Evolutionary conservation across 345 rosid species (phyloP), one percentile per base, ranked within the genome.

Genomic region (Garcia nutans): DNA sequence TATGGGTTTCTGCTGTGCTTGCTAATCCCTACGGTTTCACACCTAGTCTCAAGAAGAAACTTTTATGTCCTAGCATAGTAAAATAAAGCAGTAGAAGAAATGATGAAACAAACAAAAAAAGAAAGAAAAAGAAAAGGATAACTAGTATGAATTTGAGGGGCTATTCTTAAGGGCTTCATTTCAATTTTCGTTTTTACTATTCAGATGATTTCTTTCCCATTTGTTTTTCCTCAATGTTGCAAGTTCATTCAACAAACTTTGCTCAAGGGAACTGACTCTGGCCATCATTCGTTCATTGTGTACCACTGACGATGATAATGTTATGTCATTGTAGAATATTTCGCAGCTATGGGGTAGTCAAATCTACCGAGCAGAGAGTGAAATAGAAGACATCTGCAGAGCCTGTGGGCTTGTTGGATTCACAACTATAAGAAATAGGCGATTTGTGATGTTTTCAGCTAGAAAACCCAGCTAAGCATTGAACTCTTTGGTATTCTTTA

Each of bases 331-430:
- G 50, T 69, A 93, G 99, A 88, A 70, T 68, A 2, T 85, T 0
- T 68, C 81, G 79, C 87, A 82, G 82, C 63, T 85, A 68, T 79
- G 91, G 20, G 92, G 99, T 65, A 28, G 71, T 77, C 86, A 86
- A 42, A 3, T 80, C 22, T 89, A 88, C 85, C 73, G 82, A n/a
- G 78, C 82, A 47, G 97, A 95, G 83, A 71, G 82, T 19, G 97
- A 95, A 82, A 84, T 95, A 22, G 93, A 87, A 88, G 99, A 90
- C 76, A 77, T 95, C 77, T 93, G 96, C 84, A 86, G 70, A 67
- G 86, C 93, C 61, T 89, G 97, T 58, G 99, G 97, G 50, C 86
- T 93, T 8, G 86, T 91, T 70, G 88, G 81, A 73, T 87, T 88
- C 78, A 87, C 82, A 49, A 76, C 78, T 68, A 75, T 60, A 8